Base-by-base conservation (phyloP, 805 yeast genomes). In the Cyberlindnera amylophila region DNA sequence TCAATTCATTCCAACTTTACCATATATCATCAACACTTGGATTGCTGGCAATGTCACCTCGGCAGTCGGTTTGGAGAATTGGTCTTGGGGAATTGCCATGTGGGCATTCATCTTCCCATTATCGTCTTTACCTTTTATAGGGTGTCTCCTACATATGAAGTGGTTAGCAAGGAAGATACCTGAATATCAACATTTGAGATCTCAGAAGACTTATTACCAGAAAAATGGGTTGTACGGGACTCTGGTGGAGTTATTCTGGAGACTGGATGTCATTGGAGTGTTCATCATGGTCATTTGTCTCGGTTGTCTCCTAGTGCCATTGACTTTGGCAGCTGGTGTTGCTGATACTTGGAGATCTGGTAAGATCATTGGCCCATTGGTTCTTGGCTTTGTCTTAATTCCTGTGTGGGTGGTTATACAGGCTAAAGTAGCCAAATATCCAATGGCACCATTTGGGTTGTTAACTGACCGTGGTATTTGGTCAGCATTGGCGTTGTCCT, bases 61-160 rank as follows among this genome's bases (percentile, higher is more conserved):
- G 7, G 64, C 64, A 27, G 64, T 64, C 10, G 62, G 61, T 24
- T 3, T 41, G 12, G 41, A 48, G 7, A 57, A 70, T 27, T 81
- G 87, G 82, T 70, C 79, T 11, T 84, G 90, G 90, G 82, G 82
- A 54, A 77, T 82, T 52, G 89, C 82, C 31, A 82, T 84, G 75
- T 84, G 85, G 85, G 88, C 89, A 2, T 79, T 81, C 52, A 81
- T 84, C 49, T 75, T 79, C 70, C 90, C 90, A 28, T 64, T 81
- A 30, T 57, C 79, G 4, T 67, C 81, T 50, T 39, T 84, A n/a
- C 91, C 90, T 16, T 61, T 84, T 39, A 50, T 81, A 7, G 48
- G 51, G 6, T 72, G 81, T 54, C 64, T 79, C 53, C 14, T 70
- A 4, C 82, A 81, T 59, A 79, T 82, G 84, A 60, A 72, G 50